A percentile compares a stretch with the other conserved stretches of the same genome.
phyloP scores from a whole-genome alignment of 139 green algal species.

The Chlorella vulgaris region DNA sequence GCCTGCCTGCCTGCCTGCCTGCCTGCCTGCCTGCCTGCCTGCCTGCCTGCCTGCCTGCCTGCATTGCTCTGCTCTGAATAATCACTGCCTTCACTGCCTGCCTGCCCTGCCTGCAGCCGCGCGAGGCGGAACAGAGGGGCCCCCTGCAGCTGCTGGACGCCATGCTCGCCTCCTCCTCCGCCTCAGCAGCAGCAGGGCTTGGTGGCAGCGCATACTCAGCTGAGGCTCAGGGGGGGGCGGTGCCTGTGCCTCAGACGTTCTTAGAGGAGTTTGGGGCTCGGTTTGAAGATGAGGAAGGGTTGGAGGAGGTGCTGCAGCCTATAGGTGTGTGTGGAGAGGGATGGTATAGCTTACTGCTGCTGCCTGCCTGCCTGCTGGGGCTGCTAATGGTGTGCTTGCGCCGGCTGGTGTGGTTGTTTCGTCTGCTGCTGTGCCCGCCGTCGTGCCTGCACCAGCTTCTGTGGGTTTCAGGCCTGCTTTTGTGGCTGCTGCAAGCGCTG shows the following conservation, averaged over 20 bases:
- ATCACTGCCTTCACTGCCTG: no score
- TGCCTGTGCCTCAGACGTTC: conserved; percentile 76
- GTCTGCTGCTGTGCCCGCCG: no score
- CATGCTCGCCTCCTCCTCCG: conserved; percentile 25
- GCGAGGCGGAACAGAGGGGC: conserved; percentile 47
- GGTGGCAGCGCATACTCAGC: neutral
- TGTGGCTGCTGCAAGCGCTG: no score
- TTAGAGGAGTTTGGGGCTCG: conserved; percentile 76
- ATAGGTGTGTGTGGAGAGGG: conserved; percentile 36
- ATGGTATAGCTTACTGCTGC: neutral
- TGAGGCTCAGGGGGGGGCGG: conserved; percentile 2
- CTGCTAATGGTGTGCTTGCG: no score
- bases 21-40: no score
- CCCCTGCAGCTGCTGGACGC: conserved; percentile 77
- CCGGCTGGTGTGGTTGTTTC: no score
- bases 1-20: no score
- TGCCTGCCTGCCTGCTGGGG: neutral
- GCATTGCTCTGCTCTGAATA: no score
- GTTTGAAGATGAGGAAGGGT: conserved; percentile 75
- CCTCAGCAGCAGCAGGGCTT: neutral
- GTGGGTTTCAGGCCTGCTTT: no score
- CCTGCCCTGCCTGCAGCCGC: conserved; percentile 65
- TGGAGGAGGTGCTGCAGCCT: conserved; percentile 63
- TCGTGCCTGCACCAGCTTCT: no score
- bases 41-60: no score